Evolutionary conservation across 768 basidiomycete genomes (phyloP), one percentile per base, ranked within the genome.

Genomic region (Cubamyces sp.): DNA sequence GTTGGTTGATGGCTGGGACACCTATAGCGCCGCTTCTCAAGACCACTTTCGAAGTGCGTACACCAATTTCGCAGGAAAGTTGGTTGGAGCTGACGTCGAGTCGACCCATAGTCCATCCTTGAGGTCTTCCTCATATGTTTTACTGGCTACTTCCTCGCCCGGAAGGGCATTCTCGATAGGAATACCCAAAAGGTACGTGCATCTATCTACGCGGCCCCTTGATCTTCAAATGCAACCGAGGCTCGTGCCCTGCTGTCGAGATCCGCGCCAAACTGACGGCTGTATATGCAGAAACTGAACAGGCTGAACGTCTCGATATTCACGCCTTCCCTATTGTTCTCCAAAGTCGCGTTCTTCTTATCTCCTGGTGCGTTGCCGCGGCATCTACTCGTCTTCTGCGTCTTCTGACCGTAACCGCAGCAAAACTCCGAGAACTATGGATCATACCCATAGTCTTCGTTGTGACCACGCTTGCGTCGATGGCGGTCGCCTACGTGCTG

Each of bases 331-430:
- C 84, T 96, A 6, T 79, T 96, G 34, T 96, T 96, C 76, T 94
- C 92, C 14, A 98, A 97, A 77, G 94, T 98, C 21, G 96, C 96
- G 0, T 96, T 96, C 77, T 92, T 90, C 72, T 63, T 76, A 11
- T 73, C 75, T n/a, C 94, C 96, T 72, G 84, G 90, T 84, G 65
- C 37, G 81, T 69, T 4, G 2, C n/a, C 7, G 9, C 6, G 8
- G 37, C 25, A 5, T 28, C 47, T 26, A 41, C 14, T 18, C 50
- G 18, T 23, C 26, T 39, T 53, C 41, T 68, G 26, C 53, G n/a
- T 48, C 1, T 5, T 19, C 39, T 54, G 6, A 58, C 7, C 54
- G 23, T 5, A 6, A 34, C 15, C 23, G 3, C 68, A 89, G 88
- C 82, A 46, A 94, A 93, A 78, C 77, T 95, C 12, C 78, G 79